phyloP scores from a whole-genome alignment of 2,329 filamentous ascomycete species.

The Cladophialophora yegresii region DNA sequence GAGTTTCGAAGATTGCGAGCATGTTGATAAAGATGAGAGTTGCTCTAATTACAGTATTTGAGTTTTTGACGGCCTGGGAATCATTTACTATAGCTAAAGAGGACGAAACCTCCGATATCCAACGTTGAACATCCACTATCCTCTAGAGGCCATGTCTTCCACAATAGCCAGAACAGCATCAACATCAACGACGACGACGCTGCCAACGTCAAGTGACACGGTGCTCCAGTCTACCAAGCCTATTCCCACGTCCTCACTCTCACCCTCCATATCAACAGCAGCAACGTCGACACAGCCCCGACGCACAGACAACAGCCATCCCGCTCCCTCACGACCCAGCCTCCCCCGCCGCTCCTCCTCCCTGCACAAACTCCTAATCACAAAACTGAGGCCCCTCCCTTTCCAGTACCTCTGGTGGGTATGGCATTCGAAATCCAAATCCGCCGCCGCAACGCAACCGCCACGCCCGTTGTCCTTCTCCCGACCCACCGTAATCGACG shows the following conservation, averaged over 20 bases:
- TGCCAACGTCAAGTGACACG: not conserved
- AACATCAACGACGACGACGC: not conserved
- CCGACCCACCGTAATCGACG: not conserved
- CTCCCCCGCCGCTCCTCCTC: slow-evolving; percentile 38
- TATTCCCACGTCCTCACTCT: not conserved
- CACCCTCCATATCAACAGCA: not conserved
- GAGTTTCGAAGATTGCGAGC: not conserved
- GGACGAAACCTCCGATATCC: no score
- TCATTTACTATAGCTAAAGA: no score
- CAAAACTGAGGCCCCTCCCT: slow-evolving; percentile 50
- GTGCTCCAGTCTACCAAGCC: not conserved
- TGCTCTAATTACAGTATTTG: not conserved
- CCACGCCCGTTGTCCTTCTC: not conserved
- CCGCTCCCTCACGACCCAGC: not conserved
- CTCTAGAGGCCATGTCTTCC: not conserved
- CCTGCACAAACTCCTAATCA: slow-evolving; percentile 49
- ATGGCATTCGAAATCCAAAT: slow-evolving; percentile 52
- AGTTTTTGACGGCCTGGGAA: not conserved
- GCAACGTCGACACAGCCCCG: not conserved
- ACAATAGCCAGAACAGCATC: not conserved
- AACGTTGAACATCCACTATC: not conserved
- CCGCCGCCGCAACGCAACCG: slow-evolving; percentile 17
- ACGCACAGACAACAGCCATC: not conserved
- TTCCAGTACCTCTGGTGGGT: slow-evolving; percentile 53
- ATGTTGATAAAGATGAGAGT: not conserved